Conservation (phyloP, 192 early-diverging fungal species). For the Backusella tarrabulga region DNA sequence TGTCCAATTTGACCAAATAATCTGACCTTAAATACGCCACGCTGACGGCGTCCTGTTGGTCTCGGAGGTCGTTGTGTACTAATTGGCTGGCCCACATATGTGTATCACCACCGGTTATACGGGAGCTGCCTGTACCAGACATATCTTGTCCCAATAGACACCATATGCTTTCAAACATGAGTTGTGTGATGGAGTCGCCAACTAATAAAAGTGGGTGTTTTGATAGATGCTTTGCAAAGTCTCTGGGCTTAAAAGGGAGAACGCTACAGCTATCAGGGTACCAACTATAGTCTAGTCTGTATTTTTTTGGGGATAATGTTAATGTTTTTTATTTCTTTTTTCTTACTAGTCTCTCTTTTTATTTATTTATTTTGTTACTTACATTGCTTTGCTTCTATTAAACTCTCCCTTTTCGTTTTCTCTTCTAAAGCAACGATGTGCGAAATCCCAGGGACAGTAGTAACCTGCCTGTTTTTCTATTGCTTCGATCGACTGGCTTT, state of each 20-base stretch:
- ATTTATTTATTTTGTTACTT: background rate
- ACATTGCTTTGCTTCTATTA: constrained; percentile 28
- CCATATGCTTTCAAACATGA: constrained; percentile 31
- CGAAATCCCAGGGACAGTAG: constrained; percentile 16
- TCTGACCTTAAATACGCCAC: constrained; percentile 24
- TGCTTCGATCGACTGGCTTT: background rate
- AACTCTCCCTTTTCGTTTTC: constrained; percentile 9
- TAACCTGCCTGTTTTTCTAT: constrained; percentile 15
- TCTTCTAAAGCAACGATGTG: constrained; percentile 29
- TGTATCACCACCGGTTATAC: constrained; percentile 20
- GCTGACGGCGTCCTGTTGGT: constrained; percentile 3
- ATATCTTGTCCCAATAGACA: constrained; percentile 29
- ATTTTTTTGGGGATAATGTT: background rate
- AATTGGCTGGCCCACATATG: constrained; percentile 10
- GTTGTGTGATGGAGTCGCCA: constrained; percentile 38
- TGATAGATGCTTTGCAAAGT: constrained; percentile 26
- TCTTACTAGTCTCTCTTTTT: background rate
- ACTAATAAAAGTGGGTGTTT: constrained; percentile 32
- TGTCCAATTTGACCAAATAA: constrained; percentile 30
- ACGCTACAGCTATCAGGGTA: constrained; percentile 19
- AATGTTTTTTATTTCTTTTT: background rate
- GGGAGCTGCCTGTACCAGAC: background rate
- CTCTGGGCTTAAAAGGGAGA: constrained; percentile 14
- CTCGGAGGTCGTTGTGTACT: background rate
- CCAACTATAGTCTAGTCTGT: constrained; percentile 33